Percentiles rank a stretch among this genome's conserved stretches.
Evolutionary conservation across 2,329 filamentous ascomycete species (phyloP).

Genomic region (Microsporum ferrugineum): DNA sequence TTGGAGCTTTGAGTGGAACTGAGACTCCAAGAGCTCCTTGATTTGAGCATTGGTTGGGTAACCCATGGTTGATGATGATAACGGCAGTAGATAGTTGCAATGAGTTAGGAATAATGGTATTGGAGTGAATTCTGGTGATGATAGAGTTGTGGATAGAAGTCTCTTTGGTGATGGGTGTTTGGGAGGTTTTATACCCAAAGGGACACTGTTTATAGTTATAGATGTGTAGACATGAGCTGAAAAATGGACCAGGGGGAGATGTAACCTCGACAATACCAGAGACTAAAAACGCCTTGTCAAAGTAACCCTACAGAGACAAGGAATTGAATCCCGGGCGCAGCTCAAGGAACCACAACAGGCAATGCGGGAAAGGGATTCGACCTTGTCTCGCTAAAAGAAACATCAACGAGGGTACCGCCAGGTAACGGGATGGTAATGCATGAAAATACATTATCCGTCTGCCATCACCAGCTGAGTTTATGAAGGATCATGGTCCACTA

Average conservation of each 20-base stretch:
- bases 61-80: slow-evolving; percentile 5
- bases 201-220: background rate
- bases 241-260: background rate
- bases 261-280: background rate
- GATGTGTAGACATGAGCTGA: background rate
- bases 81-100: background rate
- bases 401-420: background rate
- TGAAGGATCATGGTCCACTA: background rate
- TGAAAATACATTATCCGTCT: background rate
- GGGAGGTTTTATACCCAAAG: background rate
- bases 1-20: slow-evolving; percentile 7
- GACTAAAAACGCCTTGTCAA: slow-evolving; percentile 1
- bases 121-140: background rate
- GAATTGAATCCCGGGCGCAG: background rate
- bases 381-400: slow-evolving; percentile 3
- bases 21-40: slow-evolving; percentile 8
- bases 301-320: slow-evolving; percentile 6
- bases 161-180: background rate
- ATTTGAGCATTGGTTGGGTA: slow-evolving; percentile 8
- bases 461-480: background rate
- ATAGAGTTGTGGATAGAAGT: background rate
- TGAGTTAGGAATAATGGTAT: background rate
- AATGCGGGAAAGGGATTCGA: background rate
- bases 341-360: background rate
- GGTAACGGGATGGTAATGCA: background rate